Percentiles rank a stretch among this genome's conserved stretches.
phyloP scores from a whole-genome alignment of 257 asterid species.

The Dorcoceras hygrometricum region DNA sequence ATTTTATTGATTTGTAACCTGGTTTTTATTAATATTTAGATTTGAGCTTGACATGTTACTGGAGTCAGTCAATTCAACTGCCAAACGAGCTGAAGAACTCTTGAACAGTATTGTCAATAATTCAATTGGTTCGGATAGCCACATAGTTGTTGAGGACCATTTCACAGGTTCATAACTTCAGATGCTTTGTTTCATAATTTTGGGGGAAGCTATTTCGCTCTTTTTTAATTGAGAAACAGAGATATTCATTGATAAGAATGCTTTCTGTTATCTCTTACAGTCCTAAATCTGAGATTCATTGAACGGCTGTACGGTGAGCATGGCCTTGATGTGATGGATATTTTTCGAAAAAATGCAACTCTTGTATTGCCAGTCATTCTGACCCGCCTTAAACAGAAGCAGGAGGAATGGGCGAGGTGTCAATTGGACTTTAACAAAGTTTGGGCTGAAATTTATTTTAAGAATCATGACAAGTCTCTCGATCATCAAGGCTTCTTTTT shows the following conservation, averaged over 20 bases:
- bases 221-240: neutral
- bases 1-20: constrained; percentile 8
- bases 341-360: constrained; percentile 81
- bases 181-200: constrained; percentile 7
- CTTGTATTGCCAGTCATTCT: constrained; percentile 76
- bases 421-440: constrained; percentile 91
- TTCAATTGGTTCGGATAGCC: constrained; percentile 52
- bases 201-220: constrained; percentile 10
- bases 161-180: constrained; percentile 67
- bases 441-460: constrained; percentile 94
- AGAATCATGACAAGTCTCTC: constrained; percentile 93
- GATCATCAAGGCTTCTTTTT: constrained; percentile 98
- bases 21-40: constrained; percentile 42
- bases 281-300: constrained; percentile 83
- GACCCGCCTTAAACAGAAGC: constrained; percentile 95
- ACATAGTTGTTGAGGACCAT: constrained; percentile 69
- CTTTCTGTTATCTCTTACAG: constrained; percentile 40
- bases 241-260: constrained; percentile 13
- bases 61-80: constrained; percentile 83
- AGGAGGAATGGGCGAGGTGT: constrained; percentile 93
- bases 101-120: constrained; percentile 57
- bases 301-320: constrained; percentile 98
- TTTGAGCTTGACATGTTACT: constrained; percentile 96
- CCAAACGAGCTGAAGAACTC: constrained; percentile 82
- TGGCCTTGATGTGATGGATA: constrained; percentile 94